A percentile compares a stretch with the other conserved stretches of the same genome.
phyloP scores from a whole-genome alignment of 2,329 filamentous ascomycete species.

The Macrophomina tecta region DNA sequence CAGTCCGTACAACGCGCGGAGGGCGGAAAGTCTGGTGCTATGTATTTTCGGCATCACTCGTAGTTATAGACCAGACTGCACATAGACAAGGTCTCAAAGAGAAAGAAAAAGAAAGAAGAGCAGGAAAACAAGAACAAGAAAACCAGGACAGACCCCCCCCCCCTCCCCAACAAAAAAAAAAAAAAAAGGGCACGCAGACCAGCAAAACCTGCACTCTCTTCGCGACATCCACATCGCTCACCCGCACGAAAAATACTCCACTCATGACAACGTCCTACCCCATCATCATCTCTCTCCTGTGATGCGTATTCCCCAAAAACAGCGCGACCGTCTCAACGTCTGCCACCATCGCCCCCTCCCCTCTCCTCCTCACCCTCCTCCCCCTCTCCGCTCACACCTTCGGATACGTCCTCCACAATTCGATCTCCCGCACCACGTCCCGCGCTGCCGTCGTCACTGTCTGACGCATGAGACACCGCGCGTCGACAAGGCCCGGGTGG shows the following conservation, averaged over 20 bases:
- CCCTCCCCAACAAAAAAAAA: no score
- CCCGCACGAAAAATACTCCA: slow-evolving; percentile 56
- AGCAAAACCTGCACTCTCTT: no score
- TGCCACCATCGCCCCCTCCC: slow-evolving; percentile 33
- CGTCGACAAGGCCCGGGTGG: slow-evolving; percentile 39
- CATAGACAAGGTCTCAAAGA: no score
- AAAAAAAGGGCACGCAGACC: no score
- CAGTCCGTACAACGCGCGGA: slow-evolving; percentile 40
- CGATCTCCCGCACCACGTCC: slow-evolving; percentile 35
- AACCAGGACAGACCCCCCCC: slow-evolving; percentile 37
- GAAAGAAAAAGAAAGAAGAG: background rate
- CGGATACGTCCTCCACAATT: slow-evolving; percentile 45
- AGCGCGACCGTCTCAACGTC: slow-evolving; percentile 49
- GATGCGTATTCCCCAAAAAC: slow-evolving; percentile 53
- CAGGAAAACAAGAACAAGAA: background rate
- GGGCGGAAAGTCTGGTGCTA: slow-evolving; percentile 53
- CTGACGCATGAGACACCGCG: slow-evolving; percentile 55
- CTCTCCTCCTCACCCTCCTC: slow-evolving; percentile 36
- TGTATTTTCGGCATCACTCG: background rate
- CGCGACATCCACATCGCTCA: slow-evolving; percentile 51
- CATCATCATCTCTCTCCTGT: slow-evolving; percentile 27
- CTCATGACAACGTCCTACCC: slow-evolving; percentile 45
- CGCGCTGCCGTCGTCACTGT: slow-evolving; percentile 45
- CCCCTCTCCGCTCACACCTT: slow-evolving; percentile 17
- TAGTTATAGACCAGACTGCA: no score